Evolutionary conservation across 1,139 yeast species (phyloP), one percentile per base, ranked within the genome.

Genomic region (Hemisphaericaspora subhashii): DNA sequence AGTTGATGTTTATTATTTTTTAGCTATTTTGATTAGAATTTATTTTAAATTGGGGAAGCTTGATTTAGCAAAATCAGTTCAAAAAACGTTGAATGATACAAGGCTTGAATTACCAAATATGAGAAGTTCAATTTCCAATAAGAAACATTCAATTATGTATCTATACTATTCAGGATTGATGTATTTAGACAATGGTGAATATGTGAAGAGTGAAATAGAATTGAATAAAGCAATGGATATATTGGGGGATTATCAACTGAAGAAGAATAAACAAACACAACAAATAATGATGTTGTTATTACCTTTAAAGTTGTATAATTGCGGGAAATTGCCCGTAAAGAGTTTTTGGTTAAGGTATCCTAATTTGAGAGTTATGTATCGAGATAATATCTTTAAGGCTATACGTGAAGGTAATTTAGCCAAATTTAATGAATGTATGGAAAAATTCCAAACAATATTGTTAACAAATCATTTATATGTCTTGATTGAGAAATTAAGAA

Each of bases 61-160:
- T 35, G 88, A 89, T 45, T 74, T 89, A 53, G 94, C 95, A 13
- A 83, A 82, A 50, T 85, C 88, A 39, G 74, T 88, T 41, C 81
- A 87, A 42, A 82, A 83, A 56, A 96, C 90, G 2, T 64, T 89
- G 33, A 73, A 68, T 25, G 77, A 81, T 4, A 76, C 83, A 42
- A 57, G 72, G 14, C 63, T 64, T 13, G 57, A 62, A 31, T 51
- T 71, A 21, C 78, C 77, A 4, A 79, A 76, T 29, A 64, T 85
- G 45, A 82, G 86, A 14, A 60, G 70, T 3, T 53, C 79, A 6
- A 56, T 65, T 3, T 43, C 54, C 12, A 71, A 74, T 21, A 74
- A 72, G 47, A 63, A 77, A 9, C 81, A 83, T 40, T 71, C 79
- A 8, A 74, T 79, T 9, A 74, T 80, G 2, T 87, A 78, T 54